Percentiles rank a stretch among this genome's conserved stretches.
Evolutionary conservation across 768 basidiomycete species (phyloP).

Genomic region (Paxillus rubicundulus): DNA sequence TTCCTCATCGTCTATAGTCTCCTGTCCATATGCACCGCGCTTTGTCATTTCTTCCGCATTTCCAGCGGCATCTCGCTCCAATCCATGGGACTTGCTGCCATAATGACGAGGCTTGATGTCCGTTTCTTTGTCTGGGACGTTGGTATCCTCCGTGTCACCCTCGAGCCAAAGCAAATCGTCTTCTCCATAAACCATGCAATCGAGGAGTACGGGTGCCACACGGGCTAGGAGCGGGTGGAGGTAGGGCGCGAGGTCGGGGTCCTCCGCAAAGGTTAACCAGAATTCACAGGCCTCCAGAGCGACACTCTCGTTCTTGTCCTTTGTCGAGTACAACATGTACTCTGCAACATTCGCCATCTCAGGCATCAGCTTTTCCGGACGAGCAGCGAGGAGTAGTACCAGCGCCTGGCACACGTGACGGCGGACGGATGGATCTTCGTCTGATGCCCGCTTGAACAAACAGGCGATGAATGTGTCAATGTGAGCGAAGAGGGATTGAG

Average conservation of each 20-base stretch:
- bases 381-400: constrained; percentile 86
- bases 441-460: constrained; percentile 92
- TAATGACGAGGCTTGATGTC: constrained; percentile 98
- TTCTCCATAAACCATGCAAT: constrained; percentile 97
- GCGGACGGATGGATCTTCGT: constrained; percentile 90
- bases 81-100: constrained; percentile 77
- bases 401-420: constrained; percentile 95
- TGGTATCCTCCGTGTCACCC: constrained; percentile 84
- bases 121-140: constrained; percentile 87
- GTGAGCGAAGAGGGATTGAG: constrained; percentile 84
- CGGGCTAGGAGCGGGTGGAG: constrained; percentile 85
- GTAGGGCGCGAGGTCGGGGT: constrained; percentile 79
- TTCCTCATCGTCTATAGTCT: constrained; percentile 80
- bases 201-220: constrained; percentile 91
- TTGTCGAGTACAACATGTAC: constrained; percentile 98
- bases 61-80: constrained; percentile 64
- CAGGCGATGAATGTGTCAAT: constrained; percentile 92
- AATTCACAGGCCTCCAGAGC: constrained; percentile 99
- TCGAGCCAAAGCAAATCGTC: constrained; percentile 95
- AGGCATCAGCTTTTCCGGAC: constrained; percentile 95
- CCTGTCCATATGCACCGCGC: constrained; percentile 72
- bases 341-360: constrained; percentile 95
- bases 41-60: constrained; percentile 38
- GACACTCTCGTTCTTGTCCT: constrained; percentile 95
- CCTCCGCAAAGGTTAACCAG: constrained; percentile 98